phyloP scores from a whole-genome alignment of 2,329 filamentous ascomycete species.

The Penicillium sp. region DNA sequence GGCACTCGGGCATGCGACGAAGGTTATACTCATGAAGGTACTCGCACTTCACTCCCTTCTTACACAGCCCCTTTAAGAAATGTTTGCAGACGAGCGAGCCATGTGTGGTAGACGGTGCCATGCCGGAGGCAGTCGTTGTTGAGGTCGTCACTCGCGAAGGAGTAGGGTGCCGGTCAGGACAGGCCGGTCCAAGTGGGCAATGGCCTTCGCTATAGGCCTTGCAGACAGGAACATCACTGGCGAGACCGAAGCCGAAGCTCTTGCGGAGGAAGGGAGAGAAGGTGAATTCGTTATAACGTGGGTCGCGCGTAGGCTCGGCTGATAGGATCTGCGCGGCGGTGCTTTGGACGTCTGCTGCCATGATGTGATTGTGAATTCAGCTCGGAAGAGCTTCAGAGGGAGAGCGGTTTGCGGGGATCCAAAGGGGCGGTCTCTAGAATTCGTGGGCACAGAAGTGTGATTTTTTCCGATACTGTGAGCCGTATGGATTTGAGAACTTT shows the following conservation, averaged over 20 bases:
- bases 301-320: slow-evolving; percentile 40
- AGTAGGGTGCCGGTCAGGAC: slow-evolving; percentile 78
- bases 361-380: slow-evolving; percentile 18
- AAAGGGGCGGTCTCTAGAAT: neutral
- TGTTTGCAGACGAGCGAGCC: slow-evolving; percentile 90
- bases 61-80: slow-evolving; percentile 95
- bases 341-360: slow-evolving; percentile 40
- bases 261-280: slow-evolving; percentile 84
- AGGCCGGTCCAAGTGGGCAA: slow-evolving; percentile 82
- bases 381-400: neutral
- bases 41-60: slow-evolving; percentile 95
- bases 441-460: neutral
- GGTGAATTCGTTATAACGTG: slow-evolving; percentile 69
- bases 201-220: slow-evolving; percentile 83
- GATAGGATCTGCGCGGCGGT: slow-evolving; percentile 41
- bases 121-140: slow-evolving; percentile 47
- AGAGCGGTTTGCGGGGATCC: neutral
- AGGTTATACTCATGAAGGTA: slow-evolving; percentile 99
- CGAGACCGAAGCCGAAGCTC: slow-evolving; percentile 83
- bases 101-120: slow-evolving; percentile 46
- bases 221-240: slow-evolving; percentile 78
- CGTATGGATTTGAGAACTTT: no score
- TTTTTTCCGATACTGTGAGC: no score
- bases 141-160: slow-evolving; percentile 50
- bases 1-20: slow-evolving; percentile 97